Percentiles rank a stretch among this genome's conserved stretches.
phyloP scores from a whole-genome alignment of 495 filamentous ascomycete species.

The Annulohypoxylon bovei region DNA sequence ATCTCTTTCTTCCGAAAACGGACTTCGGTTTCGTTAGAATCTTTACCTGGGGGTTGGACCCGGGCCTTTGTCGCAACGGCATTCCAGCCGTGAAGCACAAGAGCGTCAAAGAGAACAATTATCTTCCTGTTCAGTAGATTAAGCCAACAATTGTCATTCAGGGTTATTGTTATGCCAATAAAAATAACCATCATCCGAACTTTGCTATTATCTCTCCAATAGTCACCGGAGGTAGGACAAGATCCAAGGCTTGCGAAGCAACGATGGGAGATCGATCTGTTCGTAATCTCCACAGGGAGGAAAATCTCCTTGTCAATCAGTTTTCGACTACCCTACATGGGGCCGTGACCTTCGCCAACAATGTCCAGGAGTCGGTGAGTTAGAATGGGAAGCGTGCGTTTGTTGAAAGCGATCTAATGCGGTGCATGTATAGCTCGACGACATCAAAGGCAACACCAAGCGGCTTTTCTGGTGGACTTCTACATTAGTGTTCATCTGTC shows the following conservation, averaged over 20 bases:
- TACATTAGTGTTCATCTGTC: constrained; percentile 5
- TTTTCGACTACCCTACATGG: neutral
- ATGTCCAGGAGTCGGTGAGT: constrained; percentile 22
- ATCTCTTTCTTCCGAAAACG: constrained; percentile 20
- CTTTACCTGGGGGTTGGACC: neutral
- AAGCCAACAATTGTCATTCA: neutral
- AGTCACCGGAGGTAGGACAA: neutral
- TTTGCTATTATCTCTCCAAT: neutral
- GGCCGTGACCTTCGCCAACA: neutral
- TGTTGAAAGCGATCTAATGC: neutral
- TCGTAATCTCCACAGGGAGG: neutral
- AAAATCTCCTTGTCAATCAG: neutral
- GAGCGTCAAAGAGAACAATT: neutral
- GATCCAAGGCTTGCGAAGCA: neutral
- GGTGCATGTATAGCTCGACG: constrained; percentile 21
- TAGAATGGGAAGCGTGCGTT: neutral
- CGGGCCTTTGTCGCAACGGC: constrained; percentile 4
- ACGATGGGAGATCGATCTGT: neutral
- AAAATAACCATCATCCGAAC: neutral
- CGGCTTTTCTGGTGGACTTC: constrained; percentile 38
- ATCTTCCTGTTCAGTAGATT: neutral
- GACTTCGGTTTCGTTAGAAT: neutral
- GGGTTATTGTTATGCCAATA: neutral
- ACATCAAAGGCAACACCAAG: constrained; percentile 28
- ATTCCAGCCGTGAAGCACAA: constrained; percentile 2